Percentiles rank a stretch among this genome's conserved stretches.
Conservation (phyloP, 1,139 yeast species). For the Sugiyamaella grinbergsii region DNA sequence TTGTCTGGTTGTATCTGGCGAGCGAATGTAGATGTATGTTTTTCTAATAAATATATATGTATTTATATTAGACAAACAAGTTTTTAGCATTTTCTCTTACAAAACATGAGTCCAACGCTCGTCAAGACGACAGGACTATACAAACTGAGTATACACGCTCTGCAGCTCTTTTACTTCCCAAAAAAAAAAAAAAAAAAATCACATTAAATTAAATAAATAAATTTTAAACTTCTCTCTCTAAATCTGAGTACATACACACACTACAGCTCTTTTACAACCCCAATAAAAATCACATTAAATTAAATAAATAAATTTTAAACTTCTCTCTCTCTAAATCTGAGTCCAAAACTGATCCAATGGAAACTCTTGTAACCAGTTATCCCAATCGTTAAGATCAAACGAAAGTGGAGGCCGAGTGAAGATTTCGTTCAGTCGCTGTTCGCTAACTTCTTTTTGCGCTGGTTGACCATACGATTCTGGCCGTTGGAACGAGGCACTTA, state of each 20-base stretch:
- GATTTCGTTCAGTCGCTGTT: constrained; percentile 11
- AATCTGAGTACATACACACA: constrained; percentile 15
- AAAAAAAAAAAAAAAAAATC: neutral
- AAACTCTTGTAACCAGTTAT: constrained; percentile 26
- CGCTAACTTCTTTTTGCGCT: constrained; percentile 2
- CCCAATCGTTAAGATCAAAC: constrained; percentile 29
- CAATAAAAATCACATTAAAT: neutral
- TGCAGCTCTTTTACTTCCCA: too few species aligned
- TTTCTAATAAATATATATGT: too few species aligned
- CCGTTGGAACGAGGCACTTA: constrained; percentile 2
- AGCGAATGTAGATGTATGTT: too few species aligned
- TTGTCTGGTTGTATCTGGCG: too few species aligned
- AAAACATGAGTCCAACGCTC: too few species aligned
- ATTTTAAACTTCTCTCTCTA: neutral
- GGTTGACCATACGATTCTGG: neutral
- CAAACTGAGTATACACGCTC: too few species aligned
- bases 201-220: neutral
- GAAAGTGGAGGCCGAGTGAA: constrained; percentile 22
- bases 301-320: neutral
- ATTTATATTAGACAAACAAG: too few species aligned
- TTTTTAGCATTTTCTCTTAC: too few species aligned
- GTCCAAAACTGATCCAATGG: constrained; percentile 19
- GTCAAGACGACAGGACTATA: too few species aligned
- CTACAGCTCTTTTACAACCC: too few species aligned
- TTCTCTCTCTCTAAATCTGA: too few species aligned